Base-by-base conservation (phyloP, 129 eudicot genomes). In the Chrysanthemum lavandulifolium region DNA sequence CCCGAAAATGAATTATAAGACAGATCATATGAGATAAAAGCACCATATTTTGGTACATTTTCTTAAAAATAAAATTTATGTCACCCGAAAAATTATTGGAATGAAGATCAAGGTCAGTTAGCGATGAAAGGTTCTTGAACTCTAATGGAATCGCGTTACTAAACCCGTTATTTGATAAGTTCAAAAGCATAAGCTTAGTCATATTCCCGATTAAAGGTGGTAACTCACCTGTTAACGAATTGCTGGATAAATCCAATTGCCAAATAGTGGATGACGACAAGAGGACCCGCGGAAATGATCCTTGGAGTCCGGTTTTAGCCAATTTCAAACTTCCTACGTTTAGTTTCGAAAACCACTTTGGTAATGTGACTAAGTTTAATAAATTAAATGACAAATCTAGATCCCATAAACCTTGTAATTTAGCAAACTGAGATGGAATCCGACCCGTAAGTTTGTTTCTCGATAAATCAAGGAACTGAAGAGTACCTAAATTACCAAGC, bases 121-220 rank as follows among this genome's bases (percentile, higher is more conserved):
- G 74, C 10, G 50, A 75, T 0, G 90, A 67, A 43, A 92, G 87
- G 31, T 87, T 87, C 81, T 66, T 83, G 90, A 89, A 87, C 76
- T 71, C 81, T 0, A n/a, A 18, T 14, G 96, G 96, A 5, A 92
- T 80, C 1, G 74, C 21, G 5, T 84, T 79, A 7, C 64, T 47
- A 63, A 92, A 89, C 18, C 70, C 69, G 27, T 92, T 92, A 69
- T 85, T 87, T 11, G 98, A 89, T 29, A 89, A 18, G 60, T 92
- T 92, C 0, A 92, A 60, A 13, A 68, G 63, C 0, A 84, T 80
- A 53, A 92, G 89, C 16, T 78, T 78, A 2, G 91, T 87, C 92
- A 92, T 80, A 85, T 92, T 92, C 31, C 89, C 95, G 0, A 92
- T 87, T 95, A 95, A 92, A 15, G 50, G 36, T 19, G 96, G 98